Percentiles rank a stretch among this genome's conserved stretches.
Conservation (phyloP, 75 land plant genomes). For the Selaginella tamariscina region DNA sequence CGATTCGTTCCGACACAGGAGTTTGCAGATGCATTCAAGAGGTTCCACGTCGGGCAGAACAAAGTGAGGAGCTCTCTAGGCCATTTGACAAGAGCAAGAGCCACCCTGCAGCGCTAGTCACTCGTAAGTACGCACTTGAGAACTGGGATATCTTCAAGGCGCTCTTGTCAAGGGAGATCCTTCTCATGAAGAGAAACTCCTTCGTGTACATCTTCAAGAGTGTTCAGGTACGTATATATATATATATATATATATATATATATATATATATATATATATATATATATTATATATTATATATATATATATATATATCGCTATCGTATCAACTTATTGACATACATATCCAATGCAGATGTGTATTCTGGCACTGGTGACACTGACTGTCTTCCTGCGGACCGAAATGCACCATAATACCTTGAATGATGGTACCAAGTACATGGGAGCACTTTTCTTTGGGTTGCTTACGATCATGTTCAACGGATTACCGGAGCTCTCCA, state of each 20-base stretch:
- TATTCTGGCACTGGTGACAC: slow-evolving; percentile 31
- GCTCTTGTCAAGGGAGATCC: slow-evolving; percentile 20
- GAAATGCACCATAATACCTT: slow-evolving; percentile 17
- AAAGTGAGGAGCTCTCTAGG: slow-evolving; percentile 14
- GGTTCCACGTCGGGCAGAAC: slow-evolving; percentile 20
- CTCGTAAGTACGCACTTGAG: slow-evolving; percentile 17
- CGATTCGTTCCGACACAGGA: slow-evolving; percentile 21
- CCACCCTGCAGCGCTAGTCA: too few relatives aligned
- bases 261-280: background rate
- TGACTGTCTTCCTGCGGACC: slow-evolving; percentile 40
- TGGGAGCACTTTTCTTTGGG: slow-evolving; percentile 36
- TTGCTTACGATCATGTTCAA: slow-evolving; percentile 32
- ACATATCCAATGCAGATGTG: slow-evolving; percentile 35
- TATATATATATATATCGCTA: too few relatives aligned
- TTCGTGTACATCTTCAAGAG: slow-evolving; percentile 30
- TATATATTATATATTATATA: too few relatives aligned
- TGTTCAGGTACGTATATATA: slow-evolving; percentile 17
- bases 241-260: background rate
- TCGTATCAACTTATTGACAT: too few relatives aligned
- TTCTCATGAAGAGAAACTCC: slow-evolving; percentile 28
- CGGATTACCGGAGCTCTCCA: slow-evolving; percentile 34
- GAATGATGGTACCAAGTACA: slow-evolving; percentile 24
- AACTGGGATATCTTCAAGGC: slow-evolving; percentile 28
- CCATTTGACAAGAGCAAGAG: slow-evolving; percentile 10
- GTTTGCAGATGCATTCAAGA: slow-evolving; percentile 21